Percentiles rank a stretch among this genome's conserved stretches.
phyloP scores from a whole-genome alignment of 768 basidiomycete species.

The Atractiella rhizophila region DNA sequence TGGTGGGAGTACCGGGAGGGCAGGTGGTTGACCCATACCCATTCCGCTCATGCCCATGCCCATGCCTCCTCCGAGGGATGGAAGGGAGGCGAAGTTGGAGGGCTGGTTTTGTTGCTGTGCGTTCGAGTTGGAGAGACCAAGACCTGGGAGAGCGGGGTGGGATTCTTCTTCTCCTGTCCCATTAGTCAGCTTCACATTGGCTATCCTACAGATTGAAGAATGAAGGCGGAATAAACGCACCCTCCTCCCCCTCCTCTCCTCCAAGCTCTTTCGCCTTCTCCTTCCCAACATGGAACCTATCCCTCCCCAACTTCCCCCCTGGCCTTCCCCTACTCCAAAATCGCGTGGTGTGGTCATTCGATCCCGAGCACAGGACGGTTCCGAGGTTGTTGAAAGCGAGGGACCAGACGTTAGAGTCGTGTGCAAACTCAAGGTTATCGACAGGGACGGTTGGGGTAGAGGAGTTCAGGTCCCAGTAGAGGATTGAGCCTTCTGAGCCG shows the following conservation, averaged over 20 bases:
- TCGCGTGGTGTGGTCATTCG: slow-evolving; percentile 97
- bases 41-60: too few species aligned
- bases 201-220: too few species aligned
- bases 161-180: too few species aligned
- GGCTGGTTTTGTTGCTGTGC: too few species aligned
- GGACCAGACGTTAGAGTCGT: slow-evolving; percentile 81
- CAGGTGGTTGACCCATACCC: too few species aligned
- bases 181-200: too few species aligned
- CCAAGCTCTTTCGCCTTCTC: slow-evolving; percentile 54
- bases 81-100: too few species aligned
- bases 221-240: too few species aligned
- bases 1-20: too few species aligned
- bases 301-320: slow-evolving; percentile 6
- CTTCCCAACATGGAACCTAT: slow-evolving; percentile 27
- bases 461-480: slow-evolving; percentile 70
- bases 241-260: slow-evolving; percentile 24
- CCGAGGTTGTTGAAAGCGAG: slow-evolving; percentile 87
- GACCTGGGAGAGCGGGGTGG: too few species aligned
- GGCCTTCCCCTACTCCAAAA: slow-evolving; percentile 55
- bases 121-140: too few species aligned
- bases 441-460: slow-evolving; percentile 24
- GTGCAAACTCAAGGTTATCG: slow-evolving; percentile 61
- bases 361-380: slow-evolving; percentile 71
- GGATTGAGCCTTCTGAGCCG: slow-evolving; percentile 74
- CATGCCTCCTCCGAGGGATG: too few species aligned